Evolutionary conservation across 2,329 filamentous ascomycete genomes (phyloP), one percentile per base, ranked within the genome.

Genomic region (Epichloe elymi): DNA sequence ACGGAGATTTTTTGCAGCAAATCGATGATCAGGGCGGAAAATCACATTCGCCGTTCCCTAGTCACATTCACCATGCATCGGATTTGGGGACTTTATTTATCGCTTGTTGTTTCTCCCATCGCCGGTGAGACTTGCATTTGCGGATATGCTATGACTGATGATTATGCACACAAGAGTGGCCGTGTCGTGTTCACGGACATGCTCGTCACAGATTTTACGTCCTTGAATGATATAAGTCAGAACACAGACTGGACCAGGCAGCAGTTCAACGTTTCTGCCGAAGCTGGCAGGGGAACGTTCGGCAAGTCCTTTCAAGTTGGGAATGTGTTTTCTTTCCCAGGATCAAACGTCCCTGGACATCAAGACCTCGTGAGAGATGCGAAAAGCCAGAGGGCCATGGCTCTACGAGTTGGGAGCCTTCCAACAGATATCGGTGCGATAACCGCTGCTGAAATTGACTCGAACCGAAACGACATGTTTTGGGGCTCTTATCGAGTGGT

Each of bases 201-300:
- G 11, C 65, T 87, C 48, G 85, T 89, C 61, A 83, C 83, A 19
- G 82, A 90, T 66, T 90, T 90, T 61, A 68, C 80, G 3, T 77
- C 78, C 53, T 61, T 78, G 38, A 58, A 67, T 10, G 63, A 75
- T 51, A 67, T 79, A 45, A 66, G 71, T 15, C 59, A 68, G 4
- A 71, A 79, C 57, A 69, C 74, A 3, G 75, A 82, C 55, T 91
- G 86, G 86, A 62, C 68, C 26, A 72, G 76, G 14, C 85, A 89
- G 62, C 71, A 74, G 30, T 90, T 85, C 69, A 82, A 82, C 59
- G 73, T 84, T 48, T 75, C 77, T 7, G 69, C 73, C n/a, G 60
- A 68, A n/a, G 67, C 66, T 23, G 75, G 80, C 2, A 72, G 79
- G 5, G 85, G 85, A 0, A 69, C 74, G 4, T 86, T 79, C 57